Evolutionary conservation across 345 rosid genomes (phyloP), one percentile per base, ranked within the genome.

Genomic region (Citrus reticulata): DNA sequence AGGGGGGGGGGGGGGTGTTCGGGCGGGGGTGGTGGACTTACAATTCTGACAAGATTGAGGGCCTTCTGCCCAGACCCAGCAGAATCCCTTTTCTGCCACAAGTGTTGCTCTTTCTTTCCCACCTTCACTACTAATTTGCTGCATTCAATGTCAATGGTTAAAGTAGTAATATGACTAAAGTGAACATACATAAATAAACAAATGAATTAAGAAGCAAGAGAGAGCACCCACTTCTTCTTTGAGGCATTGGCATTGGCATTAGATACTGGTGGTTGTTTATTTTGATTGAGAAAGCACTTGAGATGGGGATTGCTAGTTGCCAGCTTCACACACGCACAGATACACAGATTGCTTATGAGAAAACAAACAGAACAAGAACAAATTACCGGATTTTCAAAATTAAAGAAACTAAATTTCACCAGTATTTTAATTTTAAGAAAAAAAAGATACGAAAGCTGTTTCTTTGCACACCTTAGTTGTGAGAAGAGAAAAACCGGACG

Each of bases 41-140:
- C 98, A 83, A 86, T 87, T 83, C 91, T 84, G 34, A 92, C 85
- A 80, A 95, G 93, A 84, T 82, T 86, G 46, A 84, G 82, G 34
- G 98, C 98, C 84, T 95, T 93, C 63, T 84, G 85, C 16, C 99
- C 96, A 54, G 97, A 90, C 8, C 93, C 91, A 81, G 95, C 83
- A 34, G 98, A 86, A 63, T 95, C 96, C 77, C 87, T 90, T 83
- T 85, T 93, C 90, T 88, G 88, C 97, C 96, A 93, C 83, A 91
- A 82, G 77, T 89, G 97, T 6, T 88, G 93, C 79, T 88, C 91
- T 78, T 46, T 81, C 81, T 85, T 89, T 73, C 89, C 86, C 14
- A 60, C 84, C 60, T 91, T 91, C 83, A 79, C 86, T 69, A 81
- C 65, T 27, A 68, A 75, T 72, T 81, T 88, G 73, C 94, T 90